Percentiles rank a stretch among this genome's conserved stretches.
Conservation (phyloP, 2,329 filamentous ascomycete species). For the Aspergillus fructus region DNA sequence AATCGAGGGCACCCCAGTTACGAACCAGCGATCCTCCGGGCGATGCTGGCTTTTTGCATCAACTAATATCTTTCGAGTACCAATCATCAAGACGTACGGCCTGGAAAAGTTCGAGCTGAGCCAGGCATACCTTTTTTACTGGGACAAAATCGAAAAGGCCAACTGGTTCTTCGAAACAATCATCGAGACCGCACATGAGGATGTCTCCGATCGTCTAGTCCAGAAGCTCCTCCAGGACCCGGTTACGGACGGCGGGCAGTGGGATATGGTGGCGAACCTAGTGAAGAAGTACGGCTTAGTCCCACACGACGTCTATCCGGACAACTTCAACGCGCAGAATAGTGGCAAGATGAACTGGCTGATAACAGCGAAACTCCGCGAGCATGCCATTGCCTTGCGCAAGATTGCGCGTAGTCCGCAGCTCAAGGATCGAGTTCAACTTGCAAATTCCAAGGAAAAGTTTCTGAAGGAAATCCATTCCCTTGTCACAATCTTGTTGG, state of each 20-base stretch:
- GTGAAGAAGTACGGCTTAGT: slow-evolving; percentile 87
- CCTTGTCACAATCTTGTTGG: slow-evolving; percentile 78
- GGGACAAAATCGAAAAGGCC: slow-evolving; percentile 89
- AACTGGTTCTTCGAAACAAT: slow-evolving; percentile 88
- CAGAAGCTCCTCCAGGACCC: slow-evolving; percentile 67
- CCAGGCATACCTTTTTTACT: slow-evolving; percentile 86
- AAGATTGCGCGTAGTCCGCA: slow-evolving; percentile 46
- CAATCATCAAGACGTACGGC: slow-evolving; percentile 79
- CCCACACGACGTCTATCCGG: slow-evolving; percentile 77
- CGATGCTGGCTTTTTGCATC: slow-evolving; percentile 91
- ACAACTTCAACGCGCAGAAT: slow-evolving; percentile 74
- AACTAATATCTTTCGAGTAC: slow-evolving; percentile 89
- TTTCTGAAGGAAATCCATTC: slow-evolving; percentile 80
- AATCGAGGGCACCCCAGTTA: slow-evolving; percentile 77
- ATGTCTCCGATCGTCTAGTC: slow-evolving; percentile 71
- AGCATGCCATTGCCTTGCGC: slow-evolving; percentile 75
- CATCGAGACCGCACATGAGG: slow-evolving; percentile 69
- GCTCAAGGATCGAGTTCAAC: slow-evolving; percentile 30
- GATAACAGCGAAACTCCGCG: slow-evolving; percentile 81
- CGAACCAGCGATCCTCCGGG: slow-evolving; percentile 78
- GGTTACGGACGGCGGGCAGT: slow-evolving; percentile 80
- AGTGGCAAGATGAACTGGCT: slow-evolving; percentile 69
- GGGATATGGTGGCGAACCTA: slow-evolving; percentile 88
- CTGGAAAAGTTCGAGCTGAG: slow-evolving; percentile 80
- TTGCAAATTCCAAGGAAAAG: slow-evolving; percentile 61